Base-by-base conservation (phyloP, 2,329 filamentous ascomycete species). In the Talaromyces sp. region DNA sequence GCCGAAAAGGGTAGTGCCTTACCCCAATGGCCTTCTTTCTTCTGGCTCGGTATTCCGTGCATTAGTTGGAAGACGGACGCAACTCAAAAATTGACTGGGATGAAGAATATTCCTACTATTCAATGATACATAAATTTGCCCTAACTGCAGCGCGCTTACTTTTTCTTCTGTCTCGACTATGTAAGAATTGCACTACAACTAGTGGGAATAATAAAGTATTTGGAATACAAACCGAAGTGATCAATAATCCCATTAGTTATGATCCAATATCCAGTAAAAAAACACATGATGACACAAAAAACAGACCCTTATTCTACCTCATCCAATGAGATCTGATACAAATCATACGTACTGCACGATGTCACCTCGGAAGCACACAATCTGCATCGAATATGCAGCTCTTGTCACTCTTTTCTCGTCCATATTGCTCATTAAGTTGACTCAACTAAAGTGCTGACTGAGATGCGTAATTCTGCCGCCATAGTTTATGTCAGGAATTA, bases 291-390 rank as follows among this genome's bases (percentile, higher is more conserved):
- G 19, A 8, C 25, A n/a, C 28, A 19, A 9, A 33, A 19, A 19
- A 33, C 10, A 13, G 13, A 33, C 10, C 31, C n/a, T 22, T 17
- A 51, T 9, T 51, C 6, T 13, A 37, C 19, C 5, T 28, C 17
- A 36, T n/a, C 48, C 33, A 51, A 37, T 51, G 31, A 10, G 8
- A 17, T n/a, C 6, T 1, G 31, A 37, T 2, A 15, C 13, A 5
- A 36, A 51, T 35, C 17, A 11, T 15, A 36, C 35, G 31, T 17
- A 21, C 21, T 21, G 43, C 33, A 40, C 54, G 54, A 56, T 50
- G 54, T 56, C 35, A 56, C 54, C 7, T 56, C 54, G 35, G 54
- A 56, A 41, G 43, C 54, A 54, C 37, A 36, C 5, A 25, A 54
- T 33, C 28, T 45, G 39, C 52, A 25, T 52, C 22, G 10, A 39